phyloP scores from a whole-genome alignment of 805 yeast genomes.

The Lachancea kluyveri region DNA sequence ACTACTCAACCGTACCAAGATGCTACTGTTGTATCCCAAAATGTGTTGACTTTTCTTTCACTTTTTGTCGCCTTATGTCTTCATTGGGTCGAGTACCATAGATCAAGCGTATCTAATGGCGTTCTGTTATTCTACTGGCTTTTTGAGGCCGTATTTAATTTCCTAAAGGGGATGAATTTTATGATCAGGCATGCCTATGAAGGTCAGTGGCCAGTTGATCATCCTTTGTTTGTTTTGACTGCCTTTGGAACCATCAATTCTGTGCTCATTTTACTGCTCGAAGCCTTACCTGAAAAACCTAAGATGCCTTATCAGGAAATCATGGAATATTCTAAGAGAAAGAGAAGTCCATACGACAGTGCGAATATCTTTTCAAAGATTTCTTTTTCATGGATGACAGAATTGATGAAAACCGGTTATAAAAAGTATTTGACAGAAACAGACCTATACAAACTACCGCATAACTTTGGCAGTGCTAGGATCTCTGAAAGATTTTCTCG shows the following conservation, averaged over 20 bases:
- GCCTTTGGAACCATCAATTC: slow-evolving; percentile 30
- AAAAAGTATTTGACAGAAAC: slow-evolving; percentile 42
- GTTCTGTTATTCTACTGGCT: slow-evolving; percentile 73
- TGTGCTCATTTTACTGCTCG: slow-evolving; percentile 28
- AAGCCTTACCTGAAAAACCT: slow-evolving; percentile 37
- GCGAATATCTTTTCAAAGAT: slow-evolving; percentile 67
- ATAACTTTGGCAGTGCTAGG: slow-evolving; percentile 48
- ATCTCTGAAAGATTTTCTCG: slow-evolving; percentile 45
- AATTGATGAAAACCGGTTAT: slow-evolving; percentile 73
- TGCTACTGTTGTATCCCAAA: slow-evolving; percentile 18
- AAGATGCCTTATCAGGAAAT: slow-evolving; percentile 38
- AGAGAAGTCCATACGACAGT: slow-evolving; percentile 34
- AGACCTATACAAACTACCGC: slow-evolving; percentile 80
- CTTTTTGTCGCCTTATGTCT: slow-evolving; percentile 47
- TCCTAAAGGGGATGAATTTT: slow-evolving; percentile 38
- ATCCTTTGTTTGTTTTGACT: slow-evolving; percentile 25
- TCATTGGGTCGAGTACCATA: slow-evolving; percentile 67
- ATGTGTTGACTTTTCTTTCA: slow-evolving; percentile 30
- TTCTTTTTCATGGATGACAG: slow-evolving; percentile 89
- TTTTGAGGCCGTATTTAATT: slow-evolving; percentile 42
- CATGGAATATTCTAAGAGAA: slow-evolving; percentile 24
- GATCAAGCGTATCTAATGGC: slow-evolving; percentile 60
- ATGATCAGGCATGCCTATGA: slow-evolving; percentile 31
- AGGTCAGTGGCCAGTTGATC: slow-evolving; percentile 21
- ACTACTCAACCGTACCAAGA: slow-evolving; percentile 17